A percentile compares a stretch with the other conserved stretches of the same genome.
These are phyloP conservation scores for Isatis tinctoria DNA, from an alignment of 345 rosid species.

Conservation along the genomic window DNA sequence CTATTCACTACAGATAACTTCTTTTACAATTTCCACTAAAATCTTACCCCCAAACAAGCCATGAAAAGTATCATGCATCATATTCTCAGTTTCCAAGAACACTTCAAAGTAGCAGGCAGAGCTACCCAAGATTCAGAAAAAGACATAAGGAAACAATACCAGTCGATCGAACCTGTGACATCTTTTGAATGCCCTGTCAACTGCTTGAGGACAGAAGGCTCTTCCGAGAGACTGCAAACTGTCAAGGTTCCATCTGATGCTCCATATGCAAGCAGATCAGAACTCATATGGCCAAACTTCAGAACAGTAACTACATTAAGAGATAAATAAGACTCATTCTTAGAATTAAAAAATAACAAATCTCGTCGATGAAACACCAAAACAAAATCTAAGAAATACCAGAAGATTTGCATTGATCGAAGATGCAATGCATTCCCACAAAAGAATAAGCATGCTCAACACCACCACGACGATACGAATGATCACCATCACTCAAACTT, in stretches of 20 bases:
- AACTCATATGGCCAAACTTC: constrained; percentile 96
- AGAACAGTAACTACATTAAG: constrained; percentile 73
- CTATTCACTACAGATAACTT: neutral
- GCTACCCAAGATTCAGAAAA: constrained; percentile 30
- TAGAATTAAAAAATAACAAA: neutral
- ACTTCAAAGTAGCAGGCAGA: constrained; percentile 6
- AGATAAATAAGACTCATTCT: constrained; percentile 18
- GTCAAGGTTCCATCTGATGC: constrained; percentile 92
- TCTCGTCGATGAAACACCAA: neutral
- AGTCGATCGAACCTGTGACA: constrained; percentile 96
- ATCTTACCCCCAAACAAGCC: neutral
- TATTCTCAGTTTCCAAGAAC: neutral
- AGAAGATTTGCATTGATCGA: constrained; percentile 92
- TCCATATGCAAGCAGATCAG: constrained; percentile 92
- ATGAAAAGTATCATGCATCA: neutral
- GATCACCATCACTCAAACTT: constrained; percentile 68
- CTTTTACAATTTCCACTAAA: neutral
- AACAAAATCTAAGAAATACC: constrained; percentile 40
- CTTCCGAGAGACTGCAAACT: constrained; percentile 71
- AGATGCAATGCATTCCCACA: constrained; percentile 96
- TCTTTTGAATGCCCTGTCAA: constrained; percentile 80
- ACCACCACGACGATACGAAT: constrained; percentile 43
- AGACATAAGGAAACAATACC: constrained; percentile 53
- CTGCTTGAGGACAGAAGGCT: constrained; percentile 61
- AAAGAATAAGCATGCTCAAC: constrained; percentile 88